A percentile compares a stretch with the other conserved stretches of the same genome.
These are phyloP conservation scores for Ceriops tagal DNA, from an alignment of 345 rosid species.

Conservation along the genomic window DNA sequence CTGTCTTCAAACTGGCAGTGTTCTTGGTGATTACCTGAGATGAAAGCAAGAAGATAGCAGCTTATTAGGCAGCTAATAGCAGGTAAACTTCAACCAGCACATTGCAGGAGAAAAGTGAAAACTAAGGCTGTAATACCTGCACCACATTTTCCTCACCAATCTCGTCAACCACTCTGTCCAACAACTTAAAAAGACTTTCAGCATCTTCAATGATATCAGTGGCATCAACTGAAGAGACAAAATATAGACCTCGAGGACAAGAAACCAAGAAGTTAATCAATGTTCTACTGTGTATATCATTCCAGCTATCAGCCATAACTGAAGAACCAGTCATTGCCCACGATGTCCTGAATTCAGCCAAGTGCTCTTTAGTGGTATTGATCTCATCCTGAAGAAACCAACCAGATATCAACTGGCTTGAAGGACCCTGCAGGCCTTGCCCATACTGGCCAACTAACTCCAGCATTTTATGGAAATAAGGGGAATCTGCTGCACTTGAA, in stretches of 20 bases:
- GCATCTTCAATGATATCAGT: constrained; percentile 39
- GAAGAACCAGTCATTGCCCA: constrained; percentile 61
- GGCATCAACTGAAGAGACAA: constrained; percentile 46
- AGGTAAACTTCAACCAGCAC: not conserved
- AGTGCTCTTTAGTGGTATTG: constrained; percentile 31
- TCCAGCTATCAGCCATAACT: constrained; percentile 52
- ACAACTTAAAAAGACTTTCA: constrained; percentile 35
- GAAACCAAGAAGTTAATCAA: constrained; percentile 38
- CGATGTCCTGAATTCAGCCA: constrained; percentile 39
- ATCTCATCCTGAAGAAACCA: constrained; percentile 54
- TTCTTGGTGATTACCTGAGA: constrained; percentile 42
- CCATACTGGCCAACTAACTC: constrained; percentile 60
- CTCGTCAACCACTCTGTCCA: constrained; percentile 50
- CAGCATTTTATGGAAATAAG: constrained; percentile 55
- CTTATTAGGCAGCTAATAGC: not conserved
- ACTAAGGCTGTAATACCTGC: constrained; percentile 31
- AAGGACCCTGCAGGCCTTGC: constrained; percentile 39
- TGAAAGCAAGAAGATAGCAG: not conserved
- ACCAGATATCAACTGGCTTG: constrained; percentile 43
- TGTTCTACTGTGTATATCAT: constrained; percentile 31
- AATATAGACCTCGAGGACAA: constrained; percentile 41
- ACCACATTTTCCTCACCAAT: constrained; percentile 49
- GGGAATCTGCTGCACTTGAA: constrained; percentile 47
- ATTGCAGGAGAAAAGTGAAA: constrained; percentile 4
- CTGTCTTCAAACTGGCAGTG: constrained; percentile 34